phyloP scores from a whole-genome alignment of 2,329 filamentous ascomycete genomes.

The Xylaria digitata region DNA sequence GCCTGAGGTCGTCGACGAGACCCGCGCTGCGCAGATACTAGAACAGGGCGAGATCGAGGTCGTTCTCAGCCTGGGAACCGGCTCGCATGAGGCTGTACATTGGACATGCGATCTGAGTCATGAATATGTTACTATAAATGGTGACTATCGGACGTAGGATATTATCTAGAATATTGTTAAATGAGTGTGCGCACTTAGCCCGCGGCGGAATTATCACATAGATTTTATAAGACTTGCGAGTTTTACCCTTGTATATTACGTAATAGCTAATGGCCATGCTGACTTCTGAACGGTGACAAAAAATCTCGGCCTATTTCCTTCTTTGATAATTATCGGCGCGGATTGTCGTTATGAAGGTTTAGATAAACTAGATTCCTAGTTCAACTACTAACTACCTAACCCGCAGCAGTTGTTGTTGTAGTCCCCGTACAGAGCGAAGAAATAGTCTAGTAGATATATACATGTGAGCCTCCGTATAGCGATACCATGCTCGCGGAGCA shows the following conservation, averaged over 20 bases:
- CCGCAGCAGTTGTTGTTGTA: no score
- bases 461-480: no score
- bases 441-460: no score
- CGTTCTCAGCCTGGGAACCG: conserved; percentile 76
- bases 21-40: conserved; percentile 79
- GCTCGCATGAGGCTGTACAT: conserved; percentile 74
- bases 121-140: conserved; percentile 68
- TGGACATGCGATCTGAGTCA: conserved; percentile 92
- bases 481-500: no score
- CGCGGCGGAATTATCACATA: neutral
- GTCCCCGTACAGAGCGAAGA: no score
- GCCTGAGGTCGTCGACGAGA: conserved; percentile 82
- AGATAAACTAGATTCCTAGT: no score
- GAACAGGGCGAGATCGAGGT: conserved; percentile 84
- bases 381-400: no score
- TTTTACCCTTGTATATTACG: neutral
- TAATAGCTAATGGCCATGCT: neutral
- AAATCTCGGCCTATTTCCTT: no score
- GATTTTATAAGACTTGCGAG: neutral
- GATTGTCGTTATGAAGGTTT: no score
- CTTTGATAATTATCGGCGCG: no score
- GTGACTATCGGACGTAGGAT: conserved; percentile 41
- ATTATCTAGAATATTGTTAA: neutral
- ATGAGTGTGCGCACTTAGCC: neutral
- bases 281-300: neutral